Evolutionary conservation across 2,329 filamentous ascomycete species (phyloP), one percentile per base, ranked within the genome.

Genomic region (Aspergillus sp.): DNA sequence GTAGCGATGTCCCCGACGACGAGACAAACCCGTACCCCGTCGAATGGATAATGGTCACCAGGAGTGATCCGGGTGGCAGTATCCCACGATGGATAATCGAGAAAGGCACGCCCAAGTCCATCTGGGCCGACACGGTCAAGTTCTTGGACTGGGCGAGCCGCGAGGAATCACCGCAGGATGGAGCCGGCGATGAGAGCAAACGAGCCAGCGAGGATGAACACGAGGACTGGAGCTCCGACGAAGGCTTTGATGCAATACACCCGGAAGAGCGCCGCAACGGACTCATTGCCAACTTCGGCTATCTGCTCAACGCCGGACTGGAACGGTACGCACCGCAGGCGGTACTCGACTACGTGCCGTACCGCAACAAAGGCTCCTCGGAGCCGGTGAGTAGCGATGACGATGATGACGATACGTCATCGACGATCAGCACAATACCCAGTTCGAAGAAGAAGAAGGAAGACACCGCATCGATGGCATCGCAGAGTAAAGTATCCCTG

Each of bases 1-100:
- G 7, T 34, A 29, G 34, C 19, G 52, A 48, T 41, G 53, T 62
- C 1, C 66, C 69, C n/a, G 72, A 78, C 32, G 67, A 72, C 2
- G 79, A 82, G 52, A 65, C 70, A 6, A 83, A 83, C 53, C 81
- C 70, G 6, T 83, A 83, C 53, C 81, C 82, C 0, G 77, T 95
- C 1, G 89, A 95, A 65, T 95, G 89, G 89, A 79, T 93, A 50
- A 95, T 95, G 89, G 81, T 94, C 12, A 94, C 88, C 1, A 77
- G 89, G 42, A 91, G 86, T 63, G 88, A 95, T 57, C 88, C 89
- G 3, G 89, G 89, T 7, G 89, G 89, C 44, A 91, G 82, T 49
- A 89, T 95, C 12, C 89, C 89, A 1, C 79, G 86, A 9, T 94
- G 93, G 68, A 83, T 95, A 77, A 87, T 94, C n/a, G 89, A 94